Evolutionary conservation across 768 basidiomycete genomes (phyloP).

Genomic region (Tephrocybe sp.): DNA sequence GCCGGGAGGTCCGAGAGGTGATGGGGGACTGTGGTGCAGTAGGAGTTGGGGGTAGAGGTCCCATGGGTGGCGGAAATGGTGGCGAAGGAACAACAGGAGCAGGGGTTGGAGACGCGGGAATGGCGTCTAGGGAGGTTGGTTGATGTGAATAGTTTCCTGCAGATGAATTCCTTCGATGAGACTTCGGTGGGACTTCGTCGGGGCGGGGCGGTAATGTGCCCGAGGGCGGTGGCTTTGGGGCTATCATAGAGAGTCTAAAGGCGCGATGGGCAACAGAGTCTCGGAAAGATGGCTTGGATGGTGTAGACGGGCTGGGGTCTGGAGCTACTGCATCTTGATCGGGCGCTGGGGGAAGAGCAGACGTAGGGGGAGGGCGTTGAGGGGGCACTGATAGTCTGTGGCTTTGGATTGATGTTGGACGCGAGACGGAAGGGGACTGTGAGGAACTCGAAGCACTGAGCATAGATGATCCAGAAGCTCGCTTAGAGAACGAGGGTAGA

Average conservation of each 20-base stretch:
- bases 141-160: slow-evolving; percentile 29
- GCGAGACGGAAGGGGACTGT: slow-evolving; percentile 33
- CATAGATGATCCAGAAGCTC: slow-evolving; percentile 50
- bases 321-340: slow-evolving; percentile 25
- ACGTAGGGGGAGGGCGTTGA: slow-evolving; percentile 70
- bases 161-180: slow-evolving; percentile 37
- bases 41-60: slow-evolving; percentile 20
- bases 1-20: slow-evolving; percentile 43
- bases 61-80: slow-evolving; percentile 19
- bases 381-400: slow-evolving; percentile 67
- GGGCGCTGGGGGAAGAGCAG: slow-evolving; percentile 71
- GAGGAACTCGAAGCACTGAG: slow-evolving; percentile 43
- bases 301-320: slow-evolving; percentile 17
- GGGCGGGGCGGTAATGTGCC: slow-evolving; percentile 65
- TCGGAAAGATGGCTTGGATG: slow-evolving; percentile 46
- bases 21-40: slow-evolving; percentile 20
- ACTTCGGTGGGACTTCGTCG: slow-evolving; percentile 45
- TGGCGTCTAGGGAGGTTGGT: slow-evolving; percentile 33
- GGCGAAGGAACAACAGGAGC: slow-evolving; percentile 13
- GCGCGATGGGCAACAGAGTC: slow-evolving; percentile 58
- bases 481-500: slow-evolving; percentile 54
- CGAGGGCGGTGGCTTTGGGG: slow-evolving; percentile 67
- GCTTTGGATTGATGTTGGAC: slow-evolving; percentile 41
- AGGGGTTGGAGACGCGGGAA: slow-evolving; percentile 47
- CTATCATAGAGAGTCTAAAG: slow-evolving; percentile 56